Evolutionary conservation across 2,329 filamentous ascomycete genomes (phyloP).

Genomic region (Paraphaeosphaeria minitans): DNA sequence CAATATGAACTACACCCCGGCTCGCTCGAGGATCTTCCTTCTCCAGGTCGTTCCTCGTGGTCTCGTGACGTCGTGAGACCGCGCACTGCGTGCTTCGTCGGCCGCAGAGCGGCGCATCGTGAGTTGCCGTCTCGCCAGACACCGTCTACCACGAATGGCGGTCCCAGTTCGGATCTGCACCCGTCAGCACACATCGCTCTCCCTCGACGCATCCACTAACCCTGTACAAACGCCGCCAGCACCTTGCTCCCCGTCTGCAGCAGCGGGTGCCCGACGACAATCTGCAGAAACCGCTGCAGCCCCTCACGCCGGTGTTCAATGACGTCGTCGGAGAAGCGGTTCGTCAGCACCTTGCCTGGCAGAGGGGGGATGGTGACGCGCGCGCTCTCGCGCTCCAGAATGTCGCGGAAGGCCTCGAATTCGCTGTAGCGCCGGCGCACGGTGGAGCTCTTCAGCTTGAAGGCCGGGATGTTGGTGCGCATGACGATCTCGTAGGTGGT

Average conservation of each 20-base stretch:
- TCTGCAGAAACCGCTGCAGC: slow-evolving; percentile 93
- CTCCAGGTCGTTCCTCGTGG: slow-evolving; percentile 17
- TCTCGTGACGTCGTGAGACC: slow-evolving; percentile 23
- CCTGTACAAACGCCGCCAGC: slow-evolving; percentile 93
- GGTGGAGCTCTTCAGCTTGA: slow-evolving; percentile 84
- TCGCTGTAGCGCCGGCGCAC: slow-evolving; percentile 96
- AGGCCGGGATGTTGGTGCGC: slow-evolving; percentile 97
- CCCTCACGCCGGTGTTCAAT: slow-evolving; percentile 93
- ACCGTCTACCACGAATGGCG: slow-evolving; percentile 48
- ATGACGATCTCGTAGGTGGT: slow-evolving; percentile 98
- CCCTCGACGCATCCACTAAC: slow-evolving; percentile 54
- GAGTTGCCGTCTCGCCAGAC: neutral
- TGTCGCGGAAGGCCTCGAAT: slow-evolving; percentile 98
- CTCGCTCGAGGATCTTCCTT: neutral
- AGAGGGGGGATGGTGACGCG: slow-evolving; percentile 94
- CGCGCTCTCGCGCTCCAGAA: slow-evolving; percentile 92
- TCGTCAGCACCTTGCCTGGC: slow-evolving; percentile 97
- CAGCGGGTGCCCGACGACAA: slow-evolving; percentile 94
- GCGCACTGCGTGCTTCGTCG: neutral
- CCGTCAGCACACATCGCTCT: slow-evolving; percentile 19
- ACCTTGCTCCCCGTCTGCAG: slow-evolving; percentile 98
- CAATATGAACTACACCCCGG: slow-evolving; percentile 2
- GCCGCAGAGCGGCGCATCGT: neutral
- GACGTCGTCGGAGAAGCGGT: slow-evolving; percentile 96
- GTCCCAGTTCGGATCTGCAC: slow-evolving; percentile 83